phyloP scores from a whole-genome alignment of 768 basidiomycete species.

The Termitomyces sp. region DNA sequence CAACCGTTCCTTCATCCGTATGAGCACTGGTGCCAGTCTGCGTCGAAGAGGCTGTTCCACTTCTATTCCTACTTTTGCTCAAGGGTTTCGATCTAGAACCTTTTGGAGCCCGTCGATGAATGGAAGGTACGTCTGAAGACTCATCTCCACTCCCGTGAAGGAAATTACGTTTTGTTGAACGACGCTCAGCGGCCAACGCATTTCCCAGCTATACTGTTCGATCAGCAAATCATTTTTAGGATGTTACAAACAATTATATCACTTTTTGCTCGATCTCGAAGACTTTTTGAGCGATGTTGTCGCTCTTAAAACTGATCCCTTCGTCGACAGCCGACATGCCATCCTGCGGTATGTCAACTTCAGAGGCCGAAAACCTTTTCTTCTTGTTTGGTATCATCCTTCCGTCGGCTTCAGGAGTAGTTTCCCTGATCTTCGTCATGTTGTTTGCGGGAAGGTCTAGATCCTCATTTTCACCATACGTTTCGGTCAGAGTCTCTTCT shows the following conservation, averaged over 20 bases:
- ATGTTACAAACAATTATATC: conserved; percentile 10
- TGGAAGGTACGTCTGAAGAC: conserved; percentile 40
- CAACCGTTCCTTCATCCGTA: conserved; percentile 23
- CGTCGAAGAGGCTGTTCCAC: conserved; percentile 61
- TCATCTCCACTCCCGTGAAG: conserved; percentile 53
- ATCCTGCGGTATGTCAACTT: conserved; percentile 60
- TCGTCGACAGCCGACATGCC: conserved; percentile 86
- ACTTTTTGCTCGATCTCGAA: conserved; percentile 91
- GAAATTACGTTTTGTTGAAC: conserved; percentile 32
- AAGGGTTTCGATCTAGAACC: conserved; percentile 23
- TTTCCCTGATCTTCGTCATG: conserved; percentile 34
- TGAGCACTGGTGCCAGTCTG: conserved; percentile 36
- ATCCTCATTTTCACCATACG: conserved; percentile 44
- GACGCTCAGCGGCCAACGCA: conserved; percentile 62
- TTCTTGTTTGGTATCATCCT: conserved; percentile 45
- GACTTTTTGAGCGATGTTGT: conserved; percentile 85
- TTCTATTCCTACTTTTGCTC: conserved; percentile 44
- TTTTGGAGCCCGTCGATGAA: conserved; percentile 37
- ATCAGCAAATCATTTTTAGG: not conserved
- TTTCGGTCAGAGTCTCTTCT: conserved; percentile 75
- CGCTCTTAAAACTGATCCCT: conserved; percentile 78
- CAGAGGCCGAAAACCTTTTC: conserved; percentile 78
- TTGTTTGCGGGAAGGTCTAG: conserved; percentile 28
- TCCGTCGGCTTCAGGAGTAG: conserved; percentile 54
- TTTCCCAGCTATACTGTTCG: conserved; percentile 57